Base-by-base conservation (phyloP, 2,329 filamentous ascomycete genomes). In the Plenodomus tracheiphilus region DNA sequence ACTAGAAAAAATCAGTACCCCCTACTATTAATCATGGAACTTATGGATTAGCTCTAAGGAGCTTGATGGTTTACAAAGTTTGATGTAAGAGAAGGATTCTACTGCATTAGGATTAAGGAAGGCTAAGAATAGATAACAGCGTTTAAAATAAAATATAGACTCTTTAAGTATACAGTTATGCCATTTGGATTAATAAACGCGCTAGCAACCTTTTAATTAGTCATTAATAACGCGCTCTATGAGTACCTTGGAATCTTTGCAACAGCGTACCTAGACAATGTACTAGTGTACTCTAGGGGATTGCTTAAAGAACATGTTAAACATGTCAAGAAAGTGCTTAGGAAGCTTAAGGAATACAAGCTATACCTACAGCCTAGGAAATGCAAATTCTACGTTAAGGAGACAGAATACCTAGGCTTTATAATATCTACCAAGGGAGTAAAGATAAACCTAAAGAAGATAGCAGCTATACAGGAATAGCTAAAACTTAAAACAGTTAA, bases 351-450 rank as follows among this genome's bases (percentile, higher is more conserved):
- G 5, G 22, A 58, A 39, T 41, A 37, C 7, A 57, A n/a, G n/a
- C n/a, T 69, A 7, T 52, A 58, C 21, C 17, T 58, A 18, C 49
- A 59, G 20, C 47, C 54, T 22, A 47, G 61, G 3, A 73, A 73
- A 53, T 70, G 50, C 50, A 39, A 64, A 39, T 73, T 72, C 50
- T 51, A 65, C 46, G 52, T 50, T 30, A 50, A 64, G 19, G 34
- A 59, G 48, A 52, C 64, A 25, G 48, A 65, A 18, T 74, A 65
- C 48, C 49, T 74, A 32, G 51, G 61, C 21, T 71, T 62, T 51
- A 63, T 64, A 41, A 65, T 73, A 28, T 43, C 39, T 16, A 45
- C 39, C 11, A 38, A 56, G 34, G 46, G 61, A 43, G 54, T 74
- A 16, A 22, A 39, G 17, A 66, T 71, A 39, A 46, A 69, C 41